Conservation (phyloP, 2,329 filamentous ascomycete species). For the Arthrobotrys entomopaga region DNA sequence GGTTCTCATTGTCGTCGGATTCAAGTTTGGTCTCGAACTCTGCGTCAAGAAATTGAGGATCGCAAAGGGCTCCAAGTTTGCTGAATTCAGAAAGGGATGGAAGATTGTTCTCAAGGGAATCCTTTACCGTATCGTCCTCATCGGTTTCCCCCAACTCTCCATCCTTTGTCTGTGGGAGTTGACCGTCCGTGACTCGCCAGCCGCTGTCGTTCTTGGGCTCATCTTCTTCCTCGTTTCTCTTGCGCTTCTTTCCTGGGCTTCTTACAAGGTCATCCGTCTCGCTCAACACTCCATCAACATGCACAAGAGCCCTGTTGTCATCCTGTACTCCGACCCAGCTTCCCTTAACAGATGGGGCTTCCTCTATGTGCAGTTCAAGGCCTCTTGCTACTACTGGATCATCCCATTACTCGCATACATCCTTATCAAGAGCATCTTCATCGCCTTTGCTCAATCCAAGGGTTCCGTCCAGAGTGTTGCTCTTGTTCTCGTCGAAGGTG, state of each 20-base stretch:
- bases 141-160: conserved; percentile 90
- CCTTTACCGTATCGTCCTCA: conserved; percentile 86
- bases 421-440: conserved; percentile 87
- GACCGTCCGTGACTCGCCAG: conserved; percentile 83
- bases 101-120: conserved; percentile 91
- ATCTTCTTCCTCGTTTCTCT: conserved; percentile 88
- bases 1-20: conserved; percentile 75
- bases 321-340: conserved; percentile 93
- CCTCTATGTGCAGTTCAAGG: conserved; percentile 95
- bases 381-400: conserved; percentile 95
- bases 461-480: conserved; percentile 81
- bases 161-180: conserved; percentile 95
- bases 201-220: conserved; percentile 84
- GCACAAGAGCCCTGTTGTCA: conserved; percentile 97
- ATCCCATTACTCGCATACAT: conserved; percentile 81
- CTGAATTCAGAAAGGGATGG: conserved; percentile 95
- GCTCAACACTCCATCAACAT: conserved; percentile 87
- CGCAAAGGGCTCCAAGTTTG: conserved; percentile 80
- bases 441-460: conserved; percentile 79
- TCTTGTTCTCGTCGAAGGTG: conserved; percentile 83
- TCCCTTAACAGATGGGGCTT: conserved; percentile 98
- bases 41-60: conserved; percentile 79
- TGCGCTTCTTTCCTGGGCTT: conserved; percentile 82
- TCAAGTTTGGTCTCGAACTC: conserved; percentile 83
- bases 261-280: conserved; percentile 87